phyloP scores from a whole-genome alignment of 768 basidiomycete genomes.

The Phaeotremella skinneri region DNA sequence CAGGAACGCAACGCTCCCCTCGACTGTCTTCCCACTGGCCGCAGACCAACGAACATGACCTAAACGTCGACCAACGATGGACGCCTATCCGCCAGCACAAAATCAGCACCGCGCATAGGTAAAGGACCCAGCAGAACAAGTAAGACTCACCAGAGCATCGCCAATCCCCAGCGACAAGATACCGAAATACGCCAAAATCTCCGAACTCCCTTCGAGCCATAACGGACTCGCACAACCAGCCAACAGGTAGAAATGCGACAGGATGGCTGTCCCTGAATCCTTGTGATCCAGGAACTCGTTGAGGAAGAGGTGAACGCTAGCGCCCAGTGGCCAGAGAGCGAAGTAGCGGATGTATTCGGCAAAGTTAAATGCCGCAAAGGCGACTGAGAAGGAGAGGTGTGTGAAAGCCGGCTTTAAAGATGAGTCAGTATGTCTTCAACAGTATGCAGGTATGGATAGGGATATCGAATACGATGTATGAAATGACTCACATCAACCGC shows the following conservation, averaged over 20 bases:
- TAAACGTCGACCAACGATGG: slow-evolving; percentile 80
- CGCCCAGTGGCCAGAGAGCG: slow-evolving; percentile 94
- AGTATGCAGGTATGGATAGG: not conserved
- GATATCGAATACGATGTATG: not conserved
- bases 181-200: slow-evolving; percentile 72
- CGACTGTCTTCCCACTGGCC: slow-evolving; percentile 79
- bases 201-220: slow-evolving; percentile 86
- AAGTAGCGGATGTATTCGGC: slow-evolving; percentile 98
- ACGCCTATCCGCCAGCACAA: slow-evolving; percentile 61
- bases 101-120: slow-evolving; percentile 12
- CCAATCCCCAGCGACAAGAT: slow-evolving; percentile 86
- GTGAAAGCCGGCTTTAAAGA: slow-evolving; percentile 82
- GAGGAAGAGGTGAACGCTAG: slow-evolving; percentile 89
- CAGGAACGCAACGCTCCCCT: slow-evolving; percentile 82
- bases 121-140: not conserved
- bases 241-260: slow-evolving; percentile 95
- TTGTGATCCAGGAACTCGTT: slow-evolving; percentile 94
- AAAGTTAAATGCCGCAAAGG: slow-evolving; percentile 92
- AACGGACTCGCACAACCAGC: slow-evolving; percentile 90
- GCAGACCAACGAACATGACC: slow-evolving; percentile 82
- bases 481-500: slow-evolving; percentile 73
- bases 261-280: slow-evolving; percentile 90
- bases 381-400: slow-evolving; percentile 88
- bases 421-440: slow-evolving; percentile 5
- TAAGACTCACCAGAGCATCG: slow-evolving; percentile 74